Evolutionary conservation across 352 stramenopile species (phyloP), one percentile per base, ranked within the genome.

Genomic region (Pilasporangium apinafurcum): DNA sequence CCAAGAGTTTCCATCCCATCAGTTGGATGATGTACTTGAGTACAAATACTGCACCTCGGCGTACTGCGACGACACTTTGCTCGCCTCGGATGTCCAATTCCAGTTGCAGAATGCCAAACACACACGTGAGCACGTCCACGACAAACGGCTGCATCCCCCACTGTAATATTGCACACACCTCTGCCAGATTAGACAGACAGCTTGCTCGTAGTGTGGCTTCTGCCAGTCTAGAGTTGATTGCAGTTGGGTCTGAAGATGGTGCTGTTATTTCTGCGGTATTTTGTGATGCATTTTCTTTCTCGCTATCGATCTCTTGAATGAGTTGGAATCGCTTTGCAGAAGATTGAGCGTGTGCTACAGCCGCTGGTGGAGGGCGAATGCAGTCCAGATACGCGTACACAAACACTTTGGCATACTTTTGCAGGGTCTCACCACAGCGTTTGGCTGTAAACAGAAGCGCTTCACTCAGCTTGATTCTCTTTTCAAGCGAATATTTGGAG

Each of bases 171-270:
- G 65, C 75, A 18, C 71, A 85, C 12, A 93, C 73, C 32, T 94
- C 79, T n/a, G 82, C 82, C 12, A 94, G 56, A 37, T 94, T 94
- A n/a, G 82, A 94, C 27, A 94, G 43, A 51, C 79, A 94, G 37
- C 82, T 94, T 17, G 82, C 79, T 8, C 82, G 77, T 24, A 92
- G 51, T 26, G 80, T 94, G 24, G 74, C 70, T 14, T 65, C 56
- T 5, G 56, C 64, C 18, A 89, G 45, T 21, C 44, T 27, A 14
- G 37, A 10, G 0, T 42, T 22, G 12, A 44, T 30, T 12, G 18
- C 7, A 10, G 8, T 48, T 1, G 20, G 24, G 29, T 13, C 27
- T 22, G 27, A 30, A 29, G 44, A 50, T 17, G 18, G 35, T 16
- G 29, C 27, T 38, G 35, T 8, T 29, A 21, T 2, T 52, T 33